Conservation (phyloP, 148 eudicot species). For the Vaccinium darrowii region DNA sequence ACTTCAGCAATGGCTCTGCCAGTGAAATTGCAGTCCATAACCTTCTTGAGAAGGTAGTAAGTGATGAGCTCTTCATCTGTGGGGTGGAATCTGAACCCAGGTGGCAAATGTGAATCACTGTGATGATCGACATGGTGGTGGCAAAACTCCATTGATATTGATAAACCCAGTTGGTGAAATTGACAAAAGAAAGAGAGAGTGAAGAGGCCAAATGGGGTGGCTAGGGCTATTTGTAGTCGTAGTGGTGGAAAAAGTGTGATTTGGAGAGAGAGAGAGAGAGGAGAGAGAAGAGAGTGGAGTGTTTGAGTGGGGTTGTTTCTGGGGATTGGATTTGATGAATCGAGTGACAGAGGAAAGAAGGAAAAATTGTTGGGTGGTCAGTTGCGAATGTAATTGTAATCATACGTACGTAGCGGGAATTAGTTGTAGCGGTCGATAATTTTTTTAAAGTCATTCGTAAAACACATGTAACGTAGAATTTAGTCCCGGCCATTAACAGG, state of each 20-base stretch:
- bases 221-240: background rate
- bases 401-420: too few relatives aligned
- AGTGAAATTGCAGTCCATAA: conserved; percentile 62
- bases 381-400: too few relatives aligned
- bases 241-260: background rate
- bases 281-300: background rate
- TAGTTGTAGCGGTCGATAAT: too few relatives aligned
- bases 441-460: too few relatives aligned
- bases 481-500: too few relatives aligned
- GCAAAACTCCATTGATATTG: background rate
- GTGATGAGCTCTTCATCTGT: conserved; percentile 95
- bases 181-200: background rate
- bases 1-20: conserved; percentile 91
- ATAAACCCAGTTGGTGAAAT: background rate
- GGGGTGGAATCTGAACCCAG: conserved; percentile 90
- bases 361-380: background rate
- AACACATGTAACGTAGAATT: too few relatives aligned
- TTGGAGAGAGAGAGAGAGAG: background rate
- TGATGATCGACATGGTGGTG: conserved; percentile 14
- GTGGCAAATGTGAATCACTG: conserved; percentile 56
- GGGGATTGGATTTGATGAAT: conserved; percentile 42
- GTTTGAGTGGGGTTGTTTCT: conserved; percentile 11
- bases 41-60: conserved; percentile 80
- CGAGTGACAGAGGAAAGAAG: conserved; percentile 4
- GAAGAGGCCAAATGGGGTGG: background rate